These are phyloP conservation scores for Wickerhamiella domercqiae DNA, from an alignment of 805 yeast genomes.

Conservation along the genomic window DNA sequence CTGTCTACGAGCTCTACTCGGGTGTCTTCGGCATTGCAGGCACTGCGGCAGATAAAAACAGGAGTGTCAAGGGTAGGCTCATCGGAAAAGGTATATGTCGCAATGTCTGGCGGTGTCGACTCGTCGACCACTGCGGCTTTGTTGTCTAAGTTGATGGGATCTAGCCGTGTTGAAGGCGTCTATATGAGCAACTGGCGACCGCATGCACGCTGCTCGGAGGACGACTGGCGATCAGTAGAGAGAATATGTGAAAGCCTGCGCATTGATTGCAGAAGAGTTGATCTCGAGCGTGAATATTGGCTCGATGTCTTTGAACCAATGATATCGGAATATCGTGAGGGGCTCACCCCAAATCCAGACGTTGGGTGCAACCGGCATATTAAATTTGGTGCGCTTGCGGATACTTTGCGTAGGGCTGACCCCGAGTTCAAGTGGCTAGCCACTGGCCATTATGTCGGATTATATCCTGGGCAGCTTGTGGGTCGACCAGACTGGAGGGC, in stretches of 20 bases:
- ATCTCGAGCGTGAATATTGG: constrained; percentile 90
- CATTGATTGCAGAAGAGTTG: constrained; percentile 61
- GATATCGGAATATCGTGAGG: constrained; percentile 54
- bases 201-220: constrained; percentile 54
- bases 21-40: not conserved
- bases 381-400: constrained; percentile 69
- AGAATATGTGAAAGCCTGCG: constrained; percentile 41
- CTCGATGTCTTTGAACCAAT: constrained; percentile 81
- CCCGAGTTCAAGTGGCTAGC: constrained; percentile 54
- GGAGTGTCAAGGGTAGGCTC: constrained; percentile 5
- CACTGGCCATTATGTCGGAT: constrained; percentile 40
- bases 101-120: constrained; percentile 96
- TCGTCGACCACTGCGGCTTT: constrained; percentile 76
- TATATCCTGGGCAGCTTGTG: constrained; percentile 16
- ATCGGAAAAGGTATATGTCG: constrained; percentile 55
- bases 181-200: constrained; percentile 85
- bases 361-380: constrained; percentile 71
- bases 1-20: too few species aligned
- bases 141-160: constrained; percentile 29
- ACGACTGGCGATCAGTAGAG: constrained; percentile 78
- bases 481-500: constrained; percentile 36
- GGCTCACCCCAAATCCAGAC: constrained; percentile 91
- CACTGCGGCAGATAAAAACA: constrained; percentile 3
- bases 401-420: constrained; percentile 17
- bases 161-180: constrained; percentile 55